Percentiles rank a stretch among this genome's conserved stretches.
These are phyloP conservation scores for Colletotrichum coccodes DNA, from an alignment of 2,329 filamentous ascomycete genomes.

Conservation along the genomic window DNA sequence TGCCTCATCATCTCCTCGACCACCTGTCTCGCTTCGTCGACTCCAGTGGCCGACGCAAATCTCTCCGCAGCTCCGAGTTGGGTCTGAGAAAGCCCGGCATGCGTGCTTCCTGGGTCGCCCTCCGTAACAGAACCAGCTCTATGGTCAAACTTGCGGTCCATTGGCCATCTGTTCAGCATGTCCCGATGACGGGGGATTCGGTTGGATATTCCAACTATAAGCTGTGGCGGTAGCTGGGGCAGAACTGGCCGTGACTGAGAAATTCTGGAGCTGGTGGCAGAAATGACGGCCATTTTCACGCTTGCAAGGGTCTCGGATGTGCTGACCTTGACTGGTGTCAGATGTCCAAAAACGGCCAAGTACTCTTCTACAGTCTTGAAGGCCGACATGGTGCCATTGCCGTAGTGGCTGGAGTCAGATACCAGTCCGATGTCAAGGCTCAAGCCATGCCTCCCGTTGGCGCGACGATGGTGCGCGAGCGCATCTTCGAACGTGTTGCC, in stretches of 20 bases:
- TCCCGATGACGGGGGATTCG: slow-evolving; percentile 39
- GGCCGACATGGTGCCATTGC: slow-evolving; percentile 59
- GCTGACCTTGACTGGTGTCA: background rate
- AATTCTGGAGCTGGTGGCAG: background rate
- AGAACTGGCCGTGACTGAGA: no score
- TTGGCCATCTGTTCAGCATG: slow-evolving; percentile 54
- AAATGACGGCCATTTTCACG: background rate
- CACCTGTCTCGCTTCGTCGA: slow-evolving; percentile 43
- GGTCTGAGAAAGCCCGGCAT: no score
- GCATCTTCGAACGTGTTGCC: slow-evolving; percentile 35
- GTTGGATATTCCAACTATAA: slow-evolving; percentile 38
- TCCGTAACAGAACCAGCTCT: slow-evolving; percentile 21
- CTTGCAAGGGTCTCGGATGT: background rate
- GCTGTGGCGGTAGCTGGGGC: background rate
- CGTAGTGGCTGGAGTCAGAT: slow-evolving; percentile 53
- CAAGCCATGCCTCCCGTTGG: background rate
- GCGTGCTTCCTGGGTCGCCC: slow-evolving; percentile 18
- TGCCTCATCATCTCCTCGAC: slow-evolving; percentile 47
- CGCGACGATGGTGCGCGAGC: slow-evolving; percentile 23
- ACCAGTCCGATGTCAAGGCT: slow-evolving; percentile 24
- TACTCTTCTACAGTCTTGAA: slow-evolving; percentile 56
- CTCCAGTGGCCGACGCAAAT: slow-evolving; percentile 41
- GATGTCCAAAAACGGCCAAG: slow-evolving; percentile 44
- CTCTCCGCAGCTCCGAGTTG: slow-evolving; percentile 35
- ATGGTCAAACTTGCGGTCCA: slow-evolving; percentile 36